A percentile compares a stretch with the other conserved stretches of the same genome.
Conservation (phyloP, 768 basidiomycete species). For the Boletales sp. region DNA sequence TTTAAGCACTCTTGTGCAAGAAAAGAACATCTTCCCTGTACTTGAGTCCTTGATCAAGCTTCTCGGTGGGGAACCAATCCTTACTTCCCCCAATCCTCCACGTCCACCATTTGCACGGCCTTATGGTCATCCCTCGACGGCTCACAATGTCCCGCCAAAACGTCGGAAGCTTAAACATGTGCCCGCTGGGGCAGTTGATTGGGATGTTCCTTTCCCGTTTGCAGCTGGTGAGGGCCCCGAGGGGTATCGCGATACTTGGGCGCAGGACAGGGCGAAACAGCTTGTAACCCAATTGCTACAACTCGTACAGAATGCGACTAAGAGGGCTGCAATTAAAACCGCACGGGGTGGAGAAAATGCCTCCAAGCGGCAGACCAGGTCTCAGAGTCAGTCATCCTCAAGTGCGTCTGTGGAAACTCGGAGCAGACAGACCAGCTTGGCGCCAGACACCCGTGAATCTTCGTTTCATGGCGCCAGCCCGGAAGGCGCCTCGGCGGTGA, state of each 20-base stretch:
- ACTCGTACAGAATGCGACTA: slow-evolving; percentile 57
- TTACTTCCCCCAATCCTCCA: slow-evolving; percentile 1
- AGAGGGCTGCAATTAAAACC: slow-evolving; percentile 56
- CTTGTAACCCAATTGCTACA: slow-evolving; percentile 58
- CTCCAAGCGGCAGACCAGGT: slow-evolving; percentile 26
- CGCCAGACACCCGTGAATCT: neutral
- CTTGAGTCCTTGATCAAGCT: slow-evolving; percentile 60
- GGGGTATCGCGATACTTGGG: slow-evolving; percentile 64
- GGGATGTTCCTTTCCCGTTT: slow-evolving; percentile 84
- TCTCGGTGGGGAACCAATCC: slow-evolving; percentile 37
- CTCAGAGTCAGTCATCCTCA: slow-evolving; percentile 33
- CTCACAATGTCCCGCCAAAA: slow-evolving; percentile 36
- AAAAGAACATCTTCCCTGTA: slow-evolving; percentile 66
- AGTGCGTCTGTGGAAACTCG: slow-evolving; percentile 17
- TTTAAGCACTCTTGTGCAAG: slow-evolving; percentile 52
- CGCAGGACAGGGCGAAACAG: slow-evolving; percentile 57
- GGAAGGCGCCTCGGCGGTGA: neutral
- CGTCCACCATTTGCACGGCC: slow-evolving; percentile 17
- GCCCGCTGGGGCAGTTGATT: slow-evolving; percentile 77
- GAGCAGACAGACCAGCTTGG: neutral
- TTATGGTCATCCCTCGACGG: slow-evolving; percentile 8
- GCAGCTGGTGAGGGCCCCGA: slow-evolving; percentile 64
- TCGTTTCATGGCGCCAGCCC: neutral
- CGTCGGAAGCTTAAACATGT: slow-evolving; percentile 63
- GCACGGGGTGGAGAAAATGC: slow-evolving; percentile 7